These are phyloP conservation scores for Henckelia pumila DNA, from an alignment of 257 asterid species.

Conservation along the genomic window DNA sequence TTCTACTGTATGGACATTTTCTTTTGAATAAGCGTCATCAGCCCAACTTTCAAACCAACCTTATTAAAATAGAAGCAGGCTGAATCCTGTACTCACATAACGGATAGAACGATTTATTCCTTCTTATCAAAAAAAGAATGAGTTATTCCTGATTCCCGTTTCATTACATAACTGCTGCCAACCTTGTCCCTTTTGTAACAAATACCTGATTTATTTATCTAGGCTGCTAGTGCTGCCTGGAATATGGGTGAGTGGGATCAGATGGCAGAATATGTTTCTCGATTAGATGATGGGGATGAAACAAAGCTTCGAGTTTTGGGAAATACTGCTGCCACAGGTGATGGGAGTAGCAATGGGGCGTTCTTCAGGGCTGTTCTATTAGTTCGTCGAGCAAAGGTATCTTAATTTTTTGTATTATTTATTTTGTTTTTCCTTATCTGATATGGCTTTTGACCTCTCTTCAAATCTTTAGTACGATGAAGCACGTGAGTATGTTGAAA, in stretches of 20 bases:
- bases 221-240: constrained; percentile 99
- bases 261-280: constrained; percentile 96
- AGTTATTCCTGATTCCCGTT: constrained; percentile 14
- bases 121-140: background rate
- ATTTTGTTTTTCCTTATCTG: constrained; percentile 15
- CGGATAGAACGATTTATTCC: constrained; percentile 4
- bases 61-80: background rate
- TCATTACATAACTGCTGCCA: background rate
- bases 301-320: constrained; percentile 86
- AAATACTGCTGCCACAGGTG: constrained; percentile 91
- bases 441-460: constrained; percentile 20
- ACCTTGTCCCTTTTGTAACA: constrained; percentile 11
- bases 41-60: constrained; percentile 16
- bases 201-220: constrained; percentile 24
- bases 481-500: constrained; percentile 89
- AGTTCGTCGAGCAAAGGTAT: constrained; percentile 92
- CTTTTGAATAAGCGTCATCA: background rate
- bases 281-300: constrained; percentile 98
- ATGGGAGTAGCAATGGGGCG: constrained; percentile 93
- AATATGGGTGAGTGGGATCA: constrained; percentile 99
- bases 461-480: constrained; percentile 70
- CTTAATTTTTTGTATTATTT: constrained; percentile 20
- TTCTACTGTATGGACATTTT: background rate
- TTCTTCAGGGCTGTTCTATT: constrained; percentile 86
- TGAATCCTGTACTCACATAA: constrained; percentile 4